Conservation (phyloP, 257 asterid species). For the Capsicum rhomboideum region DNA sequence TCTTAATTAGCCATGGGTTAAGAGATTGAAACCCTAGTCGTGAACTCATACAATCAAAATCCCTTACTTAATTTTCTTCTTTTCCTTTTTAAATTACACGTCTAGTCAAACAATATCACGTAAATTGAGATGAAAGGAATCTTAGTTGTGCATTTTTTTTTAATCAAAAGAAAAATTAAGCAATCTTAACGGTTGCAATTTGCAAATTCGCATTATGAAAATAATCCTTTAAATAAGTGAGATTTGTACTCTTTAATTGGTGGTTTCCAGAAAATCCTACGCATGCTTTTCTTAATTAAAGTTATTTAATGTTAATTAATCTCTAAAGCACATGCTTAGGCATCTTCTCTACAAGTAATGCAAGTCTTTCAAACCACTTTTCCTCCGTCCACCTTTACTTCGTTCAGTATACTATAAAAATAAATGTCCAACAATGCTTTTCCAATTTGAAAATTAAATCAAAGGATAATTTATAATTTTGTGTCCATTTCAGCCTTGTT, state of each 20-base stretch:
- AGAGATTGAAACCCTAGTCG: too few species aligned
- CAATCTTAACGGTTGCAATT: constrained; percentile 33
- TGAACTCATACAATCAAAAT: too few species aligned
- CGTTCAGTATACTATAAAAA: too few species aligned
- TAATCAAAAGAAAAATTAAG: neutral
- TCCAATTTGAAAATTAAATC: too few species aligned
- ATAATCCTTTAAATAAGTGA: neutral
- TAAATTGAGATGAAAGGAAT: neutral
- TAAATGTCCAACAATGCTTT: too few species aligned
- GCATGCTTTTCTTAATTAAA: constrained; percentile 20
- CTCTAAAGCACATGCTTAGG: constrained; percentile 12
- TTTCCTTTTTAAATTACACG: too few species aligned
- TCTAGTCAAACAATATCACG: neutral
- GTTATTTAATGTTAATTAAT: neutral
- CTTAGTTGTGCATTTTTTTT: neutral
- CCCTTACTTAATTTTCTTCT: too few species aligned
- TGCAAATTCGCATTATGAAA: constrained; percentile 10
- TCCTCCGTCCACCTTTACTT: too few species aligned
- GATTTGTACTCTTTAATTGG: neutral
- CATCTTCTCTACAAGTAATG: constrained; percentile 11
- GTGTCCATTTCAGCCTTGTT: too few species aligned
- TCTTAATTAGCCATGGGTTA: too few species aligned
- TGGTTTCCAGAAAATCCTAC: constrained; percentile 22
- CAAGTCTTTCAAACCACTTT: neutral
- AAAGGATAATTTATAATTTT: too few species aligned